Evolutionary conservation across 208 protist genomes (phyloP).

Genomic region (Trypanosoma melophagium): DNA sequence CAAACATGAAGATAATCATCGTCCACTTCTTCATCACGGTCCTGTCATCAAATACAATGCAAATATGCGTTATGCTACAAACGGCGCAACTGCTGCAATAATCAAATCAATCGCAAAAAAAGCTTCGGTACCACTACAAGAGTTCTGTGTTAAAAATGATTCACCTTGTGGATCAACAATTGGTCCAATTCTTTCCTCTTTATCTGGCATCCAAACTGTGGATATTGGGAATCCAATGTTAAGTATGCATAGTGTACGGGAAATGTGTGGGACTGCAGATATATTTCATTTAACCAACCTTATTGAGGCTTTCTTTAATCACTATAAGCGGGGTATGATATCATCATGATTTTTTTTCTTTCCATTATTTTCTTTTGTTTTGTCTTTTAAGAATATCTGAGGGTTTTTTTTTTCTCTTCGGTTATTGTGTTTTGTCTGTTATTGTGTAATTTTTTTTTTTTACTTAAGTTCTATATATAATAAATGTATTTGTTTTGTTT

Average conservation of each 20-base stretch:
- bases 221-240: conserved; percentile 97
- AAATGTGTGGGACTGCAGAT: conserved; percentile 94
- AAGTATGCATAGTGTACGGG: conserved; percentile 96
- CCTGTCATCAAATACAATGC: conserved; percentile 96
- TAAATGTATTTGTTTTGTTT: conserved; percentile 22
- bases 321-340: conserved; percentile 51
- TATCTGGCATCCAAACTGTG: conserved; percentile 93
- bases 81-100: conserved; percentile 77
- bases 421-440: too few species aligned
- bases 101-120: conserved; percentile 81
- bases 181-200: conserved; percentile 93
- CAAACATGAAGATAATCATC: conserved; percentile 92
- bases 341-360: conserved; percentile 19
- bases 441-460: neutral
- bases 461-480: conserved; percentile 16
- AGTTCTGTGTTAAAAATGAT: conserved; percentile 97
- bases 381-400: conserved; percentile 6
- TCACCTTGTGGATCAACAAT: conserved; percentile 96
- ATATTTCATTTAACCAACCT: conserved; percentile 84
- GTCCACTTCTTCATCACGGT: conserved; percentile 89
- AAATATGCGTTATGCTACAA: conserved; percentile 97
- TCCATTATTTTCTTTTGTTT: conserved; percentile 3
- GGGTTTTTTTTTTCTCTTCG: too few species aligned
- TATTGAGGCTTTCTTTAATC: conserved; percentile 82
- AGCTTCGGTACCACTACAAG: conserved; percentile 72